phyloP scores from a whole-genome alignment of 2,329 filamentous ascomycete genomes.

The Xylaria sp. region DNA sequence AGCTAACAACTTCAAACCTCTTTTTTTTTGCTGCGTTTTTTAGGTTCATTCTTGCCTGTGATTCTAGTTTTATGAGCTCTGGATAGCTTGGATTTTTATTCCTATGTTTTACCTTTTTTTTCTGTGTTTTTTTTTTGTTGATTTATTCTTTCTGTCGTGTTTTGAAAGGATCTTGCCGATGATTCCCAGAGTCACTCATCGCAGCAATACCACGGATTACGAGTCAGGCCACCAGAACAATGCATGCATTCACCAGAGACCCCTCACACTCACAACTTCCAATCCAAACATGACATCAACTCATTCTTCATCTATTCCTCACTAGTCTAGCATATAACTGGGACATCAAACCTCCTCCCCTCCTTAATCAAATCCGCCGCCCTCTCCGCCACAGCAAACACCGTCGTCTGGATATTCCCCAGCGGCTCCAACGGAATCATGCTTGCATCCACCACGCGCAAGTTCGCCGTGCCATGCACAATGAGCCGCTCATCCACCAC shows the following conservation, averaged over 20 bases:
- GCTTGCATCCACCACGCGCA: constrained; percentile 24
- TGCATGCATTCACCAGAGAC: too few relatives aligned
- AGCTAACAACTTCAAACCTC: neutral
- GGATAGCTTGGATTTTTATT: neutral
- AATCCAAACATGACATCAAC: too few relatives aligned
- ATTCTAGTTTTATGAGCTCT: neutral
- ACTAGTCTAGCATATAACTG: too few relatives aligned
- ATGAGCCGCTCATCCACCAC: constrained; percentile 38
- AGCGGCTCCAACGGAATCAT: constrained; percentile 24
- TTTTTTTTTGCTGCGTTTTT: neutral
- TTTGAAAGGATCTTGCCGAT: too few relatives aligned
- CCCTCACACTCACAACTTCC: too few relatives aligned
- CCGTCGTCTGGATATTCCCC: constrained; percentile 24
- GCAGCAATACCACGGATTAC: too few relatives aligned
- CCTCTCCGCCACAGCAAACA: constrained; percentile 23
- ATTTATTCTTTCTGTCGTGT: too few relatives aligned
- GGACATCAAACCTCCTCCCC: constrained; percentile 4
- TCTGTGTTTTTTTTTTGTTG: too few relatives aligned
- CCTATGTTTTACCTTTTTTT: too few relatives aligned
- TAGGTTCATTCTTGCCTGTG: neutral
- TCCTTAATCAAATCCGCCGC: constrained; percentile 24
- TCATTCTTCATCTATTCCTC: too few relatives aligned
- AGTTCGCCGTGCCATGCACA: constrained; percentile 40
- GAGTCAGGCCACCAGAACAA: too few relatives aligned
- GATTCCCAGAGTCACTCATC: too few relatives aligned